These are phyloP conservation scores for Usnea hakonensis DNA, from an alignment of 495 filamentous ascomycete species.

Conservation along the genomic window DNA sequence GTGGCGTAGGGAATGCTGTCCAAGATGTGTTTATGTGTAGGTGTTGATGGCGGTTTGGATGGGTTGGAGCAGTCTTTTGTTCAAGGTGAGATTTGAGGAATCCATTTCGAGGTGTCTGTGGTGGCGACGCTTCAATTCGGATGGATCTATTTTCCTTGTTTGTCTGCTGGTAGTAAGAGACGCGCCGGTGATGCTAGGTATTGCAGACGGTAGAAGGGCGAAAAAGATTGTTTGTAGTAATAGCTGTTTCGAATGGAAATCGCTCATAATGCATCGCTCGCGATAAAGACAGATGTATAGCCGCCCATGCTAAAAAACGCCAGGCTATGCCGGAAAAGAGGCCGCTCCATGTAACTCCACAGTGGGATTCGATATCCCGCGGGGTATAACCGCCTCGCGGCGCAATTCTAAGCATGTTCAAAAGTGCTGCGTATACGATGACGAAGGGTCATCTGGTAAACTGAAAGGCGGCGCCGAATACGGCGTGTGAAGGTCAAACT, in stretches of 20 bases:
- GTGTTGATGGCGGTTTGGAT: too few relatives aligned
- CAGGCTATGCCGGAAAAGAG: not conserved
- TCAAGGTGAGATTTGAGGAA: too few relatives aligned
- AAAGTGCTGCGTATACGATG: conserved; percentile 9
- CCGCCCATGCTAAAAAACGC: not conserved
- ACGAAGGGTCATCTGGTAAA: conserved; percentile 15
- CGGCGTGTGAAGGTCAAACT: conserved; percentile 12
- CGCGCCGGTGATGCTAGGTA: not conserved
- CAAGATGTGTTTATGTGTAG: too few relatives aligned
- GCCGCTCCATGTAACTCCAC: not conserved
- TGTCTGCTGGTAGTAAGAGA: not conserved
- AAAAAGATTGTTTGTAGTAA: not conserved
- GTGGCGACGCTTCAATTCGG: not conserved
- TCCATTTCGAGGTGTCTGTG: not conserved
- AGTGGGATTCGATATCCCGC: not conserved
- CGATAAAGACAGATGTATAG: not conserved
- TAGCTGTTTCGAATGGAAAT: not conserved
- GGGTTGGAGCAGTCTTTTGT: too few relatives aligned
- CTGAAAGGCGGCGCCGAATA: conserved; percentile 20
- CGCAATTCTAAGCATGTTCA: not conserved
- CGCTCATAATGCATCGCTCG: not conserved
- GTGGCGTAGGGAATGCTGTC: too few relatives aligned
- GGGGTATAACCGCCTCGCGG: not conserved
- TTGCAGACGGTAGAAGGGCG: not conserved
- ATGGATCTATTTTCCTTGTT: too few relatives aligned